Evolutionary conservation across 768 basidiomycete genomes (phyloP).

Genomic region (Krasilnikovozyma curviuscula): DNA sequence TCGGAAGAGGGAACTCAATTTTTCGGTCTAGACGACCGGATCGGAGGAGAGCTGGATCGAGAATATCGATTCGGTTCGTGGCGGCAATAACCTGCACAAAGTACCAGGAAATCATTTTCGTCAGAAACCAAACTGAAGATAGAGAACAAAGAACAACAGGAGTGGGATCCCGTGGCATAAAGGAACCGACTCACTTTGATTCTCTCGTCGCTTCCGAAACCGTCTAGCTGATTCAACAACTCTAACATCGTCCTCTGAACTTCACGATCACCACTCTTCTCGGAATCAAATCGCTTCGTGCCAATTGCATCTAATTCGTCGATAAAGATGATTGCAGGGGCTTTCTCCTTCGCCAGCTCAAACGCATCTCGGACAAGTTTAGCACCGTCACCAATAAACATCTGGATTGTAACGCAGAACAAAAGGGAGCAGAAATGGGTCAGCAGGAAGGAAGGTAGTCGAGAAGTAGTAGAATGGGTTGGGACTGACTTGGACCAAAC

Average conservation of each 20-base stretch:
- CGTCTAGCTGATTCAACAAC: constrained; percentile 90
- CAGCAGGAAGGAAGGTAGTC: background rate
- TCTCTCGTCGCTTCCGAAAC: constrained; percentile 87
- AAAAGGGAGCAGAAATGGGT: background rate
- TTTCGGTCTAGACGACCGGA: constrained; percentile 95
- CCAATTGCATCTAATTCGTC: constrained; percentile 98
- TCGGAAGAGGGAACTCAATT: constrained; percentile 94
- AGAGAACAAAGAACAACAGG: background rate
- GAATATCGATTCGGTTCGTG: constrained; percentile 94
- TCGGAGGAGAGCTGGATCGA: constrained; percentile 93
- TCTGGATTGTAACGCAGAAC: constrained; percentile 28
- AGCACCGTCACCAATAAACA: constrained; percentile 99
- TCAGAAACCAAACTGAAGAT: background rate
- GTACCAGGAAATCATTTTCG: background rate
- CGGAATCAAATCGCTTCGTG: constrained; percentile 93
- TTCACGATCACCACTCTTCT: constrained; percentile 96
- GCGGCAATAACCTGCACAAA: constrained; percentile 73
- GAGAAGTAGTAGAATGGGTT: background rate
- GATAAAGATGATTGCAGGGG: constrained; percentile 97
- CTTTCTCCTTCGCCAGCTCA: constrained; percentile 92
- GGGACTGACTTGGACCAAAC: constrained; percentile 56
- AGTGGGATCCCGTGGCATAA: background rate
- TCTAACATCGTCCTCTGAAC: constrained; percentile 99
- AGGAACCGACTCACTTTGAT: constrained; percentile 58
- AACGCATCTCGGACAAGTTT: constrained; percentile 97